A percentile compares a stretch with the other conserved stretches of the same genome.
phyloP scores from a whole-genome alignment of 2,329 filamentous ascomycete species.

The Arachnomyces sp. region DNA sequence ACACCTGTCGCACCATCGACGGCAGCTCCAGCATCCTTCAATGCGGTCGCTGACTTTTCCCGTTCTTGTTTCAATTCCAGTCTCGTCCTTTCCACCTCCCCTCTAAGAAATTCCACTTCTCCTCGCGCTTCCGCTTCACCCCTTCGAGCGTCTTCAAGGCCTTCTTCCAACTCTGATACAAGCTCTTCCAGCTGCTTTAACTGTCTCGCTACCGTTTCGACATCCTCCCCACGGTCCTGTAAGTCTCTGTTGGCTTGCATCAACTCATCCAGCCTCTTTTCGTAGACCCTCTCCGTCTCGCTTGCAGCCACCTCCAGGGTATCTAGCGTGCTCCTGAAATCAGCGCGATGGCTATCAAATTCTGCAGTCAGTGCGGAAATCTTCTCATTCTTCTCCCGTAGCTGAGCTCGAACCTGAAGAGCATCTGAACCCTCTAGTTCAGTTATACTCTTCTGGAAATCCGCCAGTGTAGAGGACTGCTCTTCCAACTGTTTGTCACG shows the following conservation, averaged over 20 bases:
- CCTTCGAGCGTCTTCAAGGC: constrained; percentile 84
- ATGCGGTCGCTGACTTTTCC: constrained; percentile 64
- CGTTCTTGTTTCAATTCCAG: constrained; percentile 81
- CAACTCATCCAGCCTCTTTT: constrained; percentile 52
- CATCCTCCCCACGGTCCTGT: constrained; percentile 76
- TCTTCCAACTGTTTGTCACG: constrained; percentile 83
- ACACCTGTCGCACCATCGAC: constrained; percentile 24
- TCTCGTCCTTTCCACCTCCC: constrained; percentile 86
- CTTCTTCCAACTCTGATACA: constrained; percentile 93
- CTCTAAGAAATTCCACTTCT: constrained; percentile 89
- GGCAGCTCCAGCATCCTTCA: constrained; percentile 47
- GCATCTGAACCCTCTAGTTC: constrained; percentile 76
- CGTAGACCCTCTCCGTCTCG: constrained; percentile 90
- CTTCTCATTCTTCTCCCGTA: constrained; percentile 95
- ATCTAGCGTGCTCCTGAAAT: constrained; percentile 95
- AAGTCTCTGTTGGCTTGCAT: constrained; percentile 76
- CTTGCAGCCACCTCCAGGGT: constrained; percentile 91
- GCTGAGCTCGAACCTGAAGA: constrained; percentile 66
- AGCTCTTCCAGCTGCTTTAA: constrained; percentile 93
- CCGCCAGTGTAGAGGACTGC: constrained; percentile 70
- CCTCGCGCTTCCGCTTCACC: constrained; percentile 93
- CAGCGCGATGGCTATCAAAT: constrained; percentile 88
- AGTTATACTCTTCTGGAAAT: constrained; percentile 84
- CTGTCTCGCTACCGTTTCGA: constrained; percentile 83
- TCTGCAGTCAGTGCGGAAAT: constrained; percentile 88